These are phyloP conservation scores for Plasmodium gallinaceum DNA, from an alignment of 169 alveolate species.

Conservation along the genomic window DNA sequence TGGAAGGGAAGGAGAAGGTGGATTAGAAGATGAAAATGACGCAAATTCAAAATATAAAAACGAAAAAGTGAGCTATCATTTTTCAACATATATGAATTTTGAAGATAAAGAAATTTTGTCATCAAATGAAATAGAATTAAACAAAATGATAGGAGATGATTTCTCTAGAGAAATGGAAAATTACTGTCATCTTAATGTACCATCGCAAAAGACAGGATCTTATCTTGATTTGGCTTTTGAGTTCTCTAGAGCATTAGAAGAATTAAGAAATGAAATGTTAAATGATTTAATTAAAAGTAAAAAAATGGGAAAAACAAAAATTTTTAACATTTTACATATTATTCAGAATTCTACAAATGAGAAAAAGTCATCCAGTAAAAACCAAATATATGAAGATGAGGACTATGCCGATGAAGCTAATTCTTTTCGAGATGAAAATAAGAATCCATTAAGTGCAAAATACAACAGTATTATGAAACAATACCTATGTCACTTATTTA, in stretches of 20 bases:
- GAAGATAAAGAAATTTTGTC: constrained; percentile 12
- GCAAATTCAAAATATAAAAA: neutral
- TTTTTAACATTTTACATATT: constrained; percentile 17
- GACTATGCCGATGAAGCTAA: constrained; percentile 12
- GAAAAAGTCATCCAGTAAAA: neutral
- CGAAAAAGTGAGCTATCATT: constrained; percentile 30
- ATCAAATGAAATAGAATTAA: constrained; percentile 49
- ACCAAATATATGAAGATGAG: constrained; percentile 18
- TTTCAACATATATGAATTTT: constrained; percentile 62
- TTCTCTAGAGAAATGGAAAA: constrained; percentile 39
- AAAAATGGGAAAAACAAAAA: neutral
- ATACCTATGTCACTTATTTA: constrained; percentile 62
- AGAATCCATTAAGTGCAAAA: constrained; percentile 18
- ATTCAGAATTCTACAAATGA: constrained; percentile 28
- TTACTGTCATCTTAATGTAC: constrained; percentile 30
- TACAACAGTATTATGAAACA: constrained; percentile 41
- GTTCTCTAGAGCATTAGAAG: constrained; percentile 62
- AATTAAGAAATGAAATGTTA: constrained; percentile 39
- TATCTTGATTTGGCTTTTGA: constrained; percentile 45
- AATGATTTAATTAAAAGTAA: constrained; percentile 1
- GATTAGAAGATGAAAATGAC: neutral
- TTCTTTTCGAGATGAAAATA: constrained; percentile 22
- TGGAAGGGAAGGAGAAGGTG: constrained; percentile 21
- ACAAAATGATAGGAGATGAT: constrained; percentile 66
- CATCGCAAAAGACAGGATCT: constrained; percentile 20